Conservation (phyloP, 768 basidiomycete genomes). For the Sistotremastrum niveocremeum region DNA sequence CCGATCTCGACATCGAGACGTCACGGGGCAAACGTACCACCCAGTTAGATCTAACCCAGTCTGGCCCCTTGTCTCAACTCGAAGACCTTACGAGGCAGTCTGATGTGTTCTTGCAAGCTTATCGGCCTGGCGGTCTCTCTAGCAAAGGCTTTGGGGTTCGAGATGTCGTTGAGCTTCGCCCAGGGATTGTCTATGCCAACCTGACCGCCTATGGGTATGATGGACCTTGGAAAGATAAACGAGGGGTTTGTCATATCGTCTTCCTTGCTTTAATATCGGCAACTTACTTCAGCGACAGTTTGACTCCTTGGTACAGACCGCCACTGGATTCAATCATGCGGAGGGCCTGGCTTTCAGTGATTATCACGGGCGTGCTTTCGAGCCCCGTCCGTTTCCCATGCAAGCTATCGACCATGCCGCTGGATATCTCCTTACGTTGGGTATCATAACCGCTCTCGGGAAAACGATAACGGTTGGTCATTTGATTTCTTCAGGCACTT, state of each 20-base stretch:
- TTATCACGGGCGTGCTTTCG: slow-evolving; percentile 11
- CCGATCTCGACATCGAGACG: slow-evolving; percentile 40
- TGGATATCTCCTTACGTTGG: slow-evolving; percentile 45
- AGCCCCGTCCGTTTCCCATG: slow-evolving; percentile 31
- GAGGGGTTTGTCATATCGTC: slow-evolving; percentile 26
- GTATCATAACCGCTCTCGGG: slow-evolving; percentile 41
- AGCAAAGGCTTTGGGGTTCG: slow-evolving; percentile 34
- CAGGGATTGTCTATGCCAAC: slow-evolving; percentile 41
- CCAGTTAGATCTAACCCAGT: slow-evolving; percentile 36
- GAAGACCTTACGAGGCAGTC: slow-evolving; percentile 24
- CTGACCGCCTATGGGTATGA: slow-evolving; percentile 44
- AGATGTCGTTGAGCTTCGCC: slow-evolving; percentile 23
- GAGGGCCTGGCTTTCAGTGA: slow-evolving; percentile 36
- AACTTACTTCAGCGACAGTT: slow-evolving; percentile 25
- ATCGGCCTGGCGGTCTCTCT: slow-evolving; percentile 37
- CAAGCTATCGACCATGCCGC: slow-evolving; percentile 49
- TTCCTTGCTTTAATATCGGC: not conserved
- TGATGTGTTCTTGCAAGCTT: slow-evolving; percentile 51
- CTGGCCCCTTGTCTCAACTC: slow-evolving; percentile 21
- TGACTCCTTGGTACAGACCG: slow-evolving; percentile 52
- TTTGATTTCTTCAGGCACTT: not conserved
- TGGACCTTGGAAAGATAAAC: slow-evolving; percentile 39
- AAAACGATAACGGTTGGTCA: slow-evolving; percentile 33
- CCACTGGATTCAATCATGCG: slow-evolving; percentile 43
- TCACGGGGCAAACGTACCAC: slow-evolving; percentile 51